A percentile compares a stretch with the other conserved stretches of the same genome.
Evolutionary conservation across 345 rosid genomes (phyloP).

Genomic region (Durio zibethinus): DNA sequence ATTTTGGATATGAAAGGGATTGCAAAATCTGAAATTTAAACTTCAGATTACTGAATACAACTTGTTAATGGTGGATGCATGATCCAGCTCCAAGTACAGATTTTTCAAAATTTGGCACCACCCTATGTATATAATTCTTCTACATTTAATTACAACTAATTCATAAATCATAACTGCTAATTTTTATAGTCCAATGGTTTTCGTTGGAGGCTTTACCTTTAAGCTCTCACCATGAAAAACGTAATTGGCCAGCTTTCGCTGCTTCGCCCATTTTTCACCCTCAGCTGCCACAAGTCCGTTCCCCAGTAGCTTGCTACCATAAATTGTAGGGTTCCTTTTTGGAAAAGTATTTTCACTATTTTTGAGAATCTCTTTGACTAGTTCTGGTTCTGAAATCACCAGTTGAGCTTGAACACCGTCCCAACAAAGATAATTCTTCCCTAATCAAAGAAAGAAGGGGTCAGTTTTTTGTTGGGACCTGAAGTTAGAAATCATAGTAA

Average conservation of each 20-base stretch:
- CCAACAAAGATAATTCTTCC: slow-evolving; percentile 38
- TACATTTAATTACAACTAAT: neutral
- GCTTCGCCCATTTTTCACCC: slow-evolving; percentile 41
- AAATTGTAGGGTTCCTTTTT: slow-evolving; percentile 15
- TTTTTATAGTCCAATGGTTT: neutral
- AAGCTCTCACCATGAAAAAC: slow-evolving; percentile 46
- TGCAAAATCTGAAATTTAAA: no score
- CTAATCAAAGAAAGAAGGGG: slow-evolving; percentile 3
- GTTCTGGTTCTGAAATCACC: slow-evolving; percentile 35
- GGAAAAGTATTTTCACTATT: slow-evolving; percentile 27
- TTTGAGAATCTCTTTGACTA: slow-evolving; percentile 39
- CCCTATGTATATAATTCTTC: no score
- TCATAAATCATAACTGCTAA: neutral
- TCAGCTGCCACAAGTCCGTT: slow-evolving; percentile 27
- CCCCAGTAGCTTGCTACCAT: slow-evolving; percentile 24
- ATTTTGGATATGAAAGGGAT: no score
- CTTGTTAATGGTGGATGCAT: no score
- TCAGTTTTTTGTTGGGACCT: neutral
- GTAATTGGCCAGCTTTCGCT: slow-evolving; percentile 37
- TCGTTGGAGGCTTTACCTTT: slow-evolving; percentile 14
- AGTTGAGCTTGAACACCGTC: slow-evolving; percentile 31
- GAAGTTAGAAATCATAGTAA: neutral
- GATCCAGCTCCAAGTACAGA: no score
- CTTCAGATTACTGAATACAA: no score
- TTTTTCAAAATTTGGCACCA: no score